Base-by-base conservation (phyloP, 352 stramenopile species). In the Globisporangium uncinulatum region DNA sequence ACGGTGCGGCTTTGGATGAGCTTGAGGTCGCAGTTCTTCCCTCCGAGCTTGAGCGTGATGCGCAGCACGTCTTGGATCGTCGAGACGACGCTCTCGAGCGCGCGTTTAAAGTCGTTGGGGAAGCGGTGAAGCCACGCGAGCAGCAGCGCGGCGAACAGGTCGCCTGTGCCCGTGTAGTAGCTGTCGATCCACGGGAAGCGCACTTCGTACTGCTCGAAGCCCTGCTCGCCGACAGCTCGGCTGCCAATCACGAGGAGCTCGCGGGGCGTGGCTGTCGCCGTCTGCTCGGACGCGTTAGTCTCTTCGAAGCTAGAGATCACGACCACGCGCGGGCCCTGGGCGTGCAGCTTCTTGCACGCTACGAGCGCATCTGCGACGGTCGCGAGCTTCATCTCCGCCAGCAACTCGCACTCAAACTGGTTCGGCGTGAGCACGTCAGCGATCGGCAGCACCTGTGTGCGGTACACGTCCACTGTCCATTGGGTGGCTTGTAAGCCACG, bases 301-400 rank as follows among this genome's bases (percentile, higher is more conserved):
- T 91, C 78, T 57, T 82, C 70, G 56, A 95, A 92, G 57, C 83
- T 93, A 63, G 70, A 92, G 61, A 95, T 86, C 31, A 95, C 80
- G 48, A 95, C 76, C 34, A 93, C 82, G 17, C 76, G 72, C 11
- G 83, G 83, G 0, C 85, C 85, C 20, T 86, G 52, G 32, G 64
- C 69, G 56, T 95, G 85, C 32, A 95, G 74, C 61, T 83, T 82
- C 54, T 84, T 86, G 56, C 83, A 91, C n/a, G 81, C 85, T 2
- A 31, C 41, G 19, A 88, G 71, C 15, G 80, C 83, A 32, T 93
- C 81, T 8, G 71, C 55, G n/a, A 92, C 76, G 0, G 72, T 86
- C 6, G 62, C 66, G 29, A 95, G 69, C 58, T 82, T 69, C 67
- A 85, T 86, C 48, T 87, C 69, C 0, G 85, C 83, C 36, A 95